Conservation (phyloP, 1,139 yeast species). For the Insectozyma bohioensis region DNA sequence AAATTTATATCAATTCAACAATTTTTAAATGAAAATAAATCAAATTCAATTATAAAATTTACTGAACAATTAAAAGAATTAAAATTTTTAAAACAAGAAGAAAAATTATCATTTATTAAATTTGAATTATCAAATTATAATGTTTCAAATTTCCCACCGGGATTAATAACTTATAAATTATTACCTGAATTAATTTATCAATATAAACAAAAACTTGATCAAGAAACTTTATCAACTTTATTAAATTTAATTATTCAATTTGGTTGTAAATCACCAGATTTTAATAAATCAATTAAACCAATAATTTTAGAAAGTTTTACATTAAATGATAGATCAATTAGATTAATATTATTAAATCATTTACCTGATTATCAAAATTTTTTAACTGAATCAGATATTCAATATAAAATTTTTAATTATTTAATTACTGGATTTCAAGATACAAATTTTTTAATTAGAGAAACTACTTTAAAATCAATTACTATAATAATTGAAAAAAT, state of each 20-base stretch:
- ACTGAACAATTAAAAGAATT: slow-evolving; percentile 53
- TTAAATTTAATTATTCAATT: slow-evolving; percentile 50
- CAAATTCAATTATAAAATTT: slow-evolving; percentile 45
- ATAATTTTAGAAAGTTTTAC: slow-evolving; percentile 61
- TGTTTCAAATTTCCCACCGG: slow-evolving; percentile 46
- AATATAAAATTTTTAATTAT: slow-evolving; percentile 65
- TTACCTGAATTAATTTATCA: slow-evolving; percentile 61
- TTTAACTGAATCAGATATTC: slow-evolving; percentile 61
- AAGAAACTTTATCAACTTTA: slow-evolving; percentile 41
- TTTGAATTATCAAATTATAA: slow-evolving; percentile 34
- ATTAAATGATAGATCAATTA: slow-evolving; percentile 71
- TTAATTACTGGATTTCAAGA: slow-evolving; percentile 82
- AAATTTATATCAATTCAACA: slow-evolving; percentile 50
- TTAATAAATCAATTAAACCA: slow-evolving; percentile 56
- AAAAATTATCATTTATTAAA: slow-evolving; percentile 55
- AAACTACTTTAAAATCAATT: slow-evolving; percentile 75
- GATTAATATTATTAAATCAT: slow-evolving; percentile 66
- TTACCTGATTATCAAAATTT: slow-evolving; percentile 55
- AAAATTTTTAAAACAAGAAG: slow-evolving; percentile 47
- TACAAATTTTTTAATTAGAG: slow-evolving; percentile 76
- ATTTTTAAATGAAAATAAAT: slow-evolving; percentile 46
- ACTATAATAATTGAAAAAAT: slow-evolving; percentile 64
- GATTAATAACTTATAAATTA: slow-evolving; percentile 61
- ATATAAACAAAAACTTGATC: slow-evolving; percentile 25
- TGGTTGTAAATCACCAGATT: slow-evolving; percentile 42